A percentile compares a stretch with the other conserved stretches of the same genome.
phyloP scores from a whole-genome alignment of 106 monocot species.

The Gastrodia elata region DNA sequence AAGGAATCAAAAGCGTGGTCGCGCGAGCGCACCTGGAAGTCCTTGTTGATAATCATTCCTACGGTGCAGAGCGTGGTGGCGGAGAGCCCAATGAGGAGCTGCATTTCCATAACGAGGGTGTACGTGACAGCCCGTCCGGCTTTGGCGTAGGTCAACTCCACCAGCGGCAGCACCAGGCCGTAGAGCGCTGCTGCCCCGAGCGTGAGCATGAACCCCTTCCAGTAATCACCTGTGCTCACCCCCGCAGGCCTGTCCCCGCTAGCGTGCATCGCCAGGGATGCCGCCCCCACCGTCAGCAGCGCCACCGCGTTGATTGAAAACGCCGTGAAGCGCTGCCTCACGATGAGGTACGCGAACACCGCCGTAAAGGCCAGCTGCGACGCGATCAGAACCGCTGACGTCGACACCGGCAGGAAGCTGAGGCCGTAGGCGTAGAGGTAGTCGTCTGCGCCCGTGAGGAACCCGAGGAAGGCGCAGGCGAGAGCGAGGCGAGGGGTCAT shows the following conservation, averaged over 20 bases:
- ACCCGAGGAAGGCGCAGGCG: conserved; percentile 1
- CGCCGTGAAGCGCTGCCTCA: conserved; percentile 5
- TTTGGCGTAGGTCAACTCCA: conserved; percentile 14
- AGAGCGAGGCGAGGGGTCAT: conserved; percentile 4
- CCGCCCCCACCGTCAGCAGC: conserved; percentile 13
- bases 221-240: conserved; percentile 3
- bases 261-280: conserved; percentile 9
- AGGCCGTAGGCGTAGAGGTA: conserved; percentile 26
- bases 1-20: too few species aligned
- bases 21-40: conserved; percentile 18
- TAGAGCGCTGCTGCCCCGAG: conserved; percentile 17
- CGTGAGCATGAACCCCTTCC: conserved; percentile 8
- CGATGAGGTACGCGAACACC: conserved; percentile 15
- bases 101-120: conserved; percentile 13
- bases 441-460: conserved; percentile 13
- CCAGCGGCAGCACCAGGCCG: conserved; percentile 18
- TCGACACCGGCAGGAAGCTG: conserved; percentile 16
- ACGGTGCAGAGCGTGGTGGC: conserved; percentile 4
- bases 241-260: conserved; percentile 5
- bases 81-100: conserved; percentile 4
- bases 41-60: conserved; percentile 4
- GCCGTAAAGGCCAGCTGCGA: conserved; percentile 22
- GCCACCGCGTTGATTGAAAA: conserved; percentile 7
- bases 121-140: neutral
- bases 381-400: conserved; percentile 7